Percentiles rank a stretch among this genome's conserved stretches.
These are phyloP conservation scores for Talaromyces sp. DNA, from an alignment of 2,329 filamentous ascomycete genomes.

Conservation along the genomic window DNA sequence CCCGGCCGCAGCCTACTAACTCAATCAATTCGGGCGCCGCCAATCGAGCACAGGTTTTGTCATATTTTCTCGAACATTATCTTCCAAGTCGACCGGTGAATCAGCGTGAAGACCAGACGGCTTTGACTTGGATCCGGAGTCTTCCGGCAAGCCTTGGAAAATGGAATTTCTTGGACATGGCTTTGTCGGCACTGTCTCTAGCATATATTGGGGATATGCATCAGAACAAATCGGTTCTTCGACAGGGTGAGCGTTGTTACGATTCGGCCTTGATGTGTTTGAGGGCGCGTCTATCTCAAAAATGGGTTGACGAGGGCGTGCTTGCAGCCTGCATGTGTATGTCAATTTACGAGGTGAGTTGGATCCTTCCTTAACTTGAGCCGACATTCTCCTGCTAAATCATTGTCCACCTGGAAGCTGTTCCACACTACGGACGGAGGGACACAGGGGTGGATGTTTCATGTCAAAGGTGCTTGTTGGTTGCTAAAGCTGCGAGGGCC, in stretches of 20 bases:
- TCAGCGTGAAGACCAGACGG: slow-evolving; percentile 3
- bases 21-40: background rate
- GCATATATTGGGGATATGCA: slow-evolving; percentile 9
- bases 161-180: slow-evolving; percentile 6
- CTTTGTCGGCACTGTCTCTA: slow-evolving; percentile 8
- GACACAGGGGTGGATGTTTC: slow-evolving; percentile 11
- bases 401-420: background rate
- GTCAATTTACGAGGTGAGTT: slow-evolving; percentile 10
- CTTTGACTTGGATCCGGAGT: slow-evolving; percentile 8
- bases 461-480: slow-evolving; percentile 10
- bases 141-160: slow-evolving; percentile 6
- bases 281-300: slow-evolving; percentile 5
- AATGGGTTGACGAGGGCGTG: slow-evolving; percentile 7
- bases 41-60: slow-evolving; percentile 4
- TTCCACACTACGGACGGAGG: slow-evolving; percentile 7
- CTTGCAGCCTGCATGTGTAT: slow-evolving; percentile 9
- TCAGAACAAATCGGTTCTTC: slow-evolving; percentile 1
- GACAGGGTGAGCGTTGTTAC: slow-evolving; percentile 7
- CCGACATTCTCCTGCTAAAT: background rate
- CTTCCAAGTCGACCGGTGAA: slow-evolving; percentile 2
- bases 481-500: slow-evolving; percentile 9
- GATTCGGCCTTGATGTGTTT: slow-evolving; percentile 3
- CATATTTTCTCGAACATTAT: slow-evolving; percentile 10
- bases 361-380: background rate
- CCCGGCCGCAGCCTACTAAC: background rate